Evolutionary conservation across 1,284 basidiomycete species (phyloP).

Genomic region (Butyriboletus appendiculatus): DNA sequence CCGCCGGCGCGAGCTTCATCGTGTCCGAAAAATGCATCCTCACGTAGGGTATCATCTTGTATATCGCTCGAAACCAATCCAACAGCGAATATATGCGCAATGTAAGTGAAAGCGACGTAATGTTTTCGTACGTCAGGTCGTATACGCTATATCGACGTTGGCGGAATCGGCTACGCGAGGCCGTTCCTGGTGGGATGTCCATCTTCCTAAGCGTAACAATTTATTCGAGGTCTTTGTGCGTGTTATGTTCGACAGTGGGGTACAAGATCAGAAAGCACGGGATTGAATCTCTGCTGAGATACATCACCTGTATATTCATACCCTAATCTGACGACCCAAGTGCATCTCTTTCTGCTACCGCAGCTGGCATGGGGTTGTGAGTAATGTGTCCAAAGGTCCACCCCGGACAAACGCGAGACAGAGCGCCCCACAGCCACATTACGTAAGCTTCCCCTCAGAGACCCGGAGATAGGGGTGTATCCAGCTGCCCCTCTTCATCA

Average conservation of each 20-base stretch:
- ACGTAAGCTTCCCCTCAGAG: too few species aligned
- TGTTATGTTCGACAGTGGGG: background rate
- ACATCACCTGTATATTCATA: slow-evolving; percentile 19
- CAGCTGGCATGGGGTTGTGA: background rate
- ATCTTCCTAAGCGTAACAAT: background rate
- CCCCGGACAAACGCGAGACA: too few species aligned
- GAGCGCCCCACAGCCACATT: too few species aligned
- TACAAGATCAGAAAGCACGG: background rate
- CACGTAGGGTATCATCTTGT: slow-evolving; percentile 1
- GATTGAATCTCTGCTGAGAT: background rate
- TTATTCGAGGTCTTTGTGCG: background rate
- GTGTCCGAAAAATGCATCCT: slow-evolving; percentile 31
- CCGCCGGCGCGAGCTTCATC: slow-evolving; percentile 31
- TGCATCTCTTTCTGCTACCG: slow-evolving; percentile 4
- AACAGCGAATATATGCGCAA: slow-evolving; percentile 1
- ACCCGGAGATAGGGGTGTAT: too few species aligned
- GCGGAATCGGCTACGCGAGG: slow-evolving; percentile 5
- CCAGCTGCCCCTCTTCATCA: too few species aligned
- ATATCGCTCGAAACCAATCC: background rate
- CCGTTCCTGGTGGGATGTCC: background rate
- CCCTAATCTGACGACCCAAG: background rate
- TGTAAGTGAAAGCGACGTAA: background rate
- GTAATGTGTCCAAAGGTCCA: background rate
- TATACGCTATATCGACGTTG: slow-evolving; percentile 23
- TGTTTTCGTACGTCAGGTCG: slow-evolving; percentile 24